Conservation (phyloP, 306 rosid genomes). For the Begonia peltatifolia region DNA sequence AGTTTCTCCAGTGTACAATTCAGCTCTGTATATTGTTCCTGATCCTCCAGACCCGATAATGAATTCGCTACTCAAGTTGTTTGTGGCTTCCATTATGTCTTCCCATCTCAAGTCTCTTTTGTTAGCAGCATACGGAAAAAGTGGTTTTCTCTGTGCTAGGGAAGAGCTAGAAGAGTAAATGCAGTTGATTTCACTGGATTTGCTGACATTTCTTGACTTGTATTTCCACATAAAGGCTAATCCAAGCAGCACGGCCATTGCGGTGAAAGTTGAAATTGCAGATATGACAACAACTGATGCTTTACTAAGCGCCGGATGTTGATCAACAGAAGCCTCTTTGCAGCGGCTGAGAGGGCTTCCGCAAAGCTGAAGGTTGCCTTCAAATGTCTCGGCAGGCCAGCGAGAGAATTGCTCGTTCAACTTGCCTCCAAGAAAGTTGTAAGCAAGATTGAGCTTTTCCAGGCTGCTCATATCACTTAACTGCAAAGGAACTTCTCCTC, state of each 20-base stretch:
- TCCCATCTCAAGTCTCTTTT: conserved; percentile 68
- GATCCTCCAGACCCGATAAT: conserved; percentile 88
- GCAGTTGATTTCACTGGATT: conserved; percentile 39
- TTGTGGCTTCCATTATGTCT: conserved; percentile 77
- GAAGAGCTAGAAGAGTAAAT: conserved; percentile 63
- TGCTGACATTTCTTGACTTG: conserved; percentile 19
- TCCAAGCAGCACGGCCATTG: conserved; percentile 39
- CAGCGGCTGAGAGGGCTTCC: conserved; percentile 61
- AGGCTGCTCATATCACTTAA: conserved; percentile 77
- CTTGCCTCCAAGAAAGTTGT: conserved; percentile 61
- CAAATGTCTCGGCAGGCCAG: conserved; percentile 55
- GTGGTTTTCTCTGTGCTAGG: conserved; percentile 43
- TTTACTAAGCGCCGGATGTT: conserved; percentile 27
- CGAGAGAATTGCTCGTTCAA: conserved; percentile 46
- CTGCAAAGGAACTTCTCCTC: conserved; percentile 58
- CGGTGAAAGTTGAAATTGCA: conserved; percentile 50
- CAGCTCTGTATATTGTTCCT: conserved; percentile 80
- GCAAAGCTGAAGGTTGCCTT: conserved; percentile 63
- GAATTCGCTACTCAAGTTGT: conserved; percentile 62
- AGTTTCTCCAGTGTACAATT: conserved; percentile 48
- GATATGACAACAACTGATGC: conserved; percentile 41
- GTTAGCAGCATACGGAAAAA: conserved; percentile 43
- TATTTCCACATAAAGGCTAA: conserved; percentile 34
- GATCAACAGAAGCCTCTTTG: conserved; percentile 9
- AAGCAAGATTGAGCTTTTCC: conserved; percentile 75